Base-by-base conservation (phyloP, 2,329 filamentous ascomycete genomes). In the Fusarium denticulatum region DNA sequence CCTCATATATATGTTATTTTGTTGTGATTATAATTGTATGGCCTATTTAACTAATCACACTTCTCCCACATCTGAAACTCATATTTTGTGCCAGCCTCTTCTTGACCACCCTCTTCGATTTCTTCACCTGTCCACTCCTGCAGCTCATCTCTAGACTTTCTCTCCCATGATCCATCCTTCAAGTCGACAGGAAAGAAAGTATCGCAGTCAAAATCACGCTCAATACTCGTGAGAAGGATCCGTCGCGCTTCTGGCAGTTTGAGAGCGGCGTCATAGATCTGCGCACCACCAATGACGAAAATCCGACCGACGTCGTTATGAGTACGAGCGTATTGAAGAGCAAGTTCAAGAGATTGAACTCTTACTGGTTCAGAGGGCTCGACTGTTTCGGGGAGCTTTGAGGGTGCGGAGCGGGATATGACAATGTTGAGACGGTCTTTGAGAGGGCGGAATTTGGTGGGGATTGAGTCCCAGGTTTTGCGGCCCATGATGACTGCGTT, bases 401-500 rank as follows among this genome's bases (percentile, higher is more conserved):
- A 32, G 40, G 74, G 43, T 36, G 85, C 81, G 20, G 86, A 85
- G 52, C 92, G 86, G 69, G 91, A 93, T 75, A 99, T 86, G 73
- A 98, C 89, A 45, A 98, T 89, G 82, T 97, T 98, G 57, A 95
- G 85, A 15, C 96, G 87, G 71, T 91, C 92, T 69, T 90, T 91
- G 39, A 99, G 87, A 24, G 96, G 96, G 6, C 95, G 88, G 80
- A 96, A 95, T 58, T 87, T 88, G 12, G 86, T 80, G 5, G 96
- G 96, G 68, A 99, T 96, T 73, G 91, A 94, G 59, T 97, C 94
- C 92, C 96, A 99, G 0, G 96, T 99, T 83, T 97, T 98, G 79
- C 96, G 93, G 68, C 96, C 96, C 96, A 99, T 99, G 76, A 99
- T 92, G 58, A 98, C 94, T 24, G 94, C 93, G 81, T 95, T 96